phyloP scores from a whole-genome alignment of 2,329 filamentous ascomycete genomes.

The Cladobotryum protrusum region DNA sequence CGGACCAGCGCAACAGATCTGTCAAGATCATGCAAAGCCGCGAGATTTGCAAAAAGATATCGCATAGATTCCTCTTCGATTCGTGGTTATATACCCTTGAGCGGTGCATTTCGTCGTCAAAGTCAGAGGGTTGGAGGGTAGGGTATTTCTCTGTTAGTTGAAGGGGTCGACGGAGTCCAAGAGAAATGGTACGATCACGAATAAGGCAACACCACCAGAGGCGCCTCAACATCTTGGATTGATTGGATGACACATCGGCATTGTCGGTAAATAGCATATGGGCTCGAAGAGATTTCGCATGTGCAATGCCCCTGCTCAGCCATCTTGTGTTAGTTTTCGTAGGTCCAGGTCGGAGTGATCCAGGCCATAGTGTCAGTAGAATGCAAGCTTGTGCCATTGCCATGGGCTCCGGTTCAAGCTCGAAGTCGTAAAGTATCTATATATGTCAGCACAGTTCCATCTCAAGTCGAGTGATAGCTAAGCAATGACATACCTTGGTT shows the following conservation, averaged over 20 bases:
- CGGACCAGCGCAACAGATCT: conserved; percentile 1
- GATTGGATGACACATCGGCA: conserved; percentile 23
- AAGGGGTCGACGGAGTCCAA: conserved; percentile 40
- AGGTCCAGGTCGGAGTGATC: not conserved
- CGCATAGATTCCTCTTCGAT: conserved; percentile 1
- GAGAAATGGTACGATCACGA: conserved; percentile 42
- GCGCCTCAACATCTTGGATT: conserved; percentile 24
- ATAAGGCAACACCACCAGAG: conserved; percentile 50
- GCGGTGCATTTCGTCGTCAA: conserved; percentile 24
- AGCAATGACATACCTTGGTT: conserved; percentile 3
- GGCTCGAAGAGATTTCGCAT: conserved; percentile 18
- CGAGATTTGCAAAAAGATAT: conserved; percentile 6
- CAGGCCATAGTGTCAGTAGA: conserved; percentile 8
- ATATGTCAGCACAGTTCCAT: not conserved
- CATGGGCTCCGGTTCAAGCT: conserved; percentile 4
- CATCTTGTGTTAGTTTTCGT: conserved; percentile 1
- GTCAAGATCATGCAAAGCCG: conserved; percentile 4
- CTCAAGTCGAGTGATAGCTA: not conserved
- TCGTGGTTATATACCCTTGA: conserved; percentile 7
- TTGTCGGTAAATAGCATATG: conserved; percentile 1
- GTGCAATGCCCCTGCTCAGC: conserved; percentile 6
- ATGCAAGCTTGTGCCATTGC: conserved; percentile 2
- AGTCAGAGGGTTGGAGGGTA: conserved; percentile 26
- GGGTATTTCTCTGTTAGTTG: conserved; percentile 32
- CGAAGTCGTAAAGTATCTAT: conserved; percentile 10